Evolutionary conservation across 1,139 yeast species (phyloP), one percentile per base, ranked within the genome.

Genomic region (Kazachstania sp.): DNA sequence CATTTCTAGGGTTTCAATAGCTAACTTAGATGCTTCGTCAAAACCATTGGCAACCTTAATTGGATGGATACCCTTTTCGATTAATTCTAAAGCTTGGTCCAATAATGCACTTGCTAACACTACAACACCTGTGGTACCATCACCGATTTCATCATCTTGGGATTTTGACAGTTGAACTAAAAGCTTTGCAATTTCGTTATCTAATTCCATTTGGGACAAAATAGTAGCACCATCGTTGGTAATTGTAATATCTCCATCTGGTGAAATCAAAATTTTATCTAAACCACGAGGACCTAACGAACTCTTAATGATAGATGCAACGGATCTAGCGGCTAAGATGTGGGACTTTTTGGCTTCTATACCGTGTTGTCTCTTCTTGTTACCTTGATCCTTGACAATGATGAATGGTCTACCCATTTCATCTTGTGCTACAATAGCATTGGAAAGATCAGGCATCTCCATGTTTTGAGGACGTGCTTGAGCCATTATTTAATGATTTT

Each of bases 211-310:
- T 66, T 88, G 95, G 12, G 95, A 77, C 57, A 94, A 73, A 62
- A 94, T 92, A 11, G 98, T 94, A 46, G 98, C 98, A 57, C 99
- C 98, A 65, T 94, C 98, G 65, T 94, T 94, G 46, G 99, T 94
- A 56, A 94, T 92, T 47, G 96, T 92, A 66, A 94, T 94, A 53
- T 92, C 98, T 26, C 98, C 98, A 65, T 92, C 98, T 41, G 94
- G 97, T 30, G 81, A 75, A 55, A 92, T 86, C 59, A 94, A 74
- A 59, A 94, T 92, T 71, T 94, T 94, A 67, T 94, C 98, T 62
- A 94, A 72, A n/a, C 99, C 98, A 64, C 98, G 79, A 49, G 98
- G 98, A 6, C 98, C 99, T 55, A 94, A 73, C 0, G 97, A 87
- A 1, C 97, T 86, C 64, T 84, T 86, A 54, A 94, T 84, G 54